Conservation (phyloP, 2,329 filamentous ascomycete species). For the Simplicillium aogashimaense region DNA sequence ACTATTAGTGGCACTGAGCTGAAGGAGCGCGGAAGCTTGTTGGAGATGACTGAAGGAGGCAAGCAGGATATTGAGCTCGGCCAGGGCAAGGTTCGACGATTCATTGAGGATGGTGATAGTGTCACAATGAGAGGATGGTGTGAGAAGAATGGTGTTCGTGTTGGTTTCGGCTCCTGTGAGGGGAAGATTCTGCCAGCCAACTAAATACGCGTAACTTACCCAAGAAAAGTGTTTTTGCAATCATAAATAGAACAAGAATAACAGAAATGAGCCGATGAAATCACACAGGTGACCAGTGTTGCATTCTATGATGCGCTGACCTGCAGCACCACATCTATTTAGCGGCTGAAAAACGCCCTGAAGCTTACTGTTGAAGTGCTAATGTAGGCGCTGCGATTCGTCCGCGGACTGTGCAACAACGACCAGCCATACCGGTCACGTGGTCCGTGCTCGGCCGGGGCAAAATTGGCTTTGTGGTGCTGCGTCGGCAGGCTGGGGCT, state of each 20-base stretch:
- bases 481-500: no score
- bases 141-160: slow-evolving; percentile 17
- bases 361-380: no score
- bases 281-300: no score
- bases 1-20: slow-evolving; percentile 27
- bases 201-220: not conserved
- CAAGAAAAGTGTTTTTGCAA: no score
- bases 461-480: no score
- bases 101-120: slow-evolving; percentile 35
- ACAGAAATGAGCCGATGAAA: no score
- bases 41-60: slow-evolving; percentile 35
- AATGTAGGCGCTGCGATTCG: no score
- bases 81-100: slow-evolving; percentile 28
- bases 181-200: slow-evolving; percentile 18
- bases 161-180: slow-evolving; percentile 34
- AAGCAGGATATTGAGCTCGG: slow-evolving; percentile 29
- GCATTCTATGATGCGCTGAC: not conserved
- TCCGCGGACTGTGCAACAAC: no score
- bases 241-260: no score
- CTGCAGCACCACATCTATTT: slow-evolving; percentile 6
- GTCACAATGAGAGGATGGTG: slow-evolving; percentile 29
- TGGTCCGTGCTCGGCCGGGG: no score
- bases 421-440: no score
- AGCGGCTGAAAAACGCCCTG: not conserved
- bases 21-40: slow-evolving; percentile 28